These are phyloP conservation scores for Cicer arietinum DNA, from an alignment of 306 rosid species.

Conservation along the genomic window DNA sequence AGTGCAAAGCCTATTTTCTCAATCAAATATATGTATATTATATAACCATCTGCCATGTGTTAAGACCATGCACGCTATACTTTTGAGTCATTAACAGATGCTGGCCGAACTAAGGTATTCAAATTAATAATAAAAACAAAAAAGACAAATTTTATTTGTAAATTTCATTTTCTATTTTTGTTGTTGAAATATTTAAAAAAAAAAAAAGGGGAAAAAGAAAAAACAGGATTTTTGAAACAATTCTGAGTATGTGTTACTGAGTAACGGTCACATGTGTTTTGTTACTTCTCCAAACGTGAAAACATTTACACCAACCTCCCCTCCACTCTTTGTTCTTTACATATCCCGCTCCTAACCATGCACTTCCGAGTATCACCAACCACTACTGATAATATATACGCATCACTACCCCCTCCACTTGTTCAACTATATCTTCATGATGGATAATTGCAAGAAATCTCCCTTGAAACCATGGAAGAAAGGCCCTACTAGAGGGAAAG, in stretches of 20 bases:
- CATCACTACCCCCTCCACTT: constrained; percentile 19
- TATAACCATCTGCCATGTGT: too few relatives aligned
- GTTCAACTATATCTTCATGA: constrained; percentile 39
- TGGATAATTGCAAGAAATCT: constrained; percentile 76
- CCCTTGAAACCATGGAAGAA: constrained; percentile 96
- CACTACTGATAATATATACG: constrained; percentile 32
- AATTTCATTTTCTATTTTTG: neutral
- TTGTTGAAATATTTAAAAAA: neutral
- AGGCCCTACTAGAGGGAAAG: constrained; percentile 95
- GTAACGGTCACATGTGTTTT: constrained; percentile 77
- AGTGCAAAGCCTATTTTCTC: too few relatives aligned
- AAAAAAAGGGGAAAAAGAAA: neutral
- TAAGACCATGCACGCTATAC: too few relatives aligned
- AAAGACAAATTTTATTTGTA: neutral
- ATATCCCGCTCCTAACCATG: constrained; percentile 73
- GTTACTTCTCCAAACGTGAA: constrained; percentile 69
- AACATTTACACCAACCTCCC: constrained; percentile 77
- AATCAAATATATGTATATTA: too few relatives aligned
- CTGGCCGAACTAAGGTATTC: neutral
- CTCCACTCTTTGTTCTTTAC: constrained; percentile 67
- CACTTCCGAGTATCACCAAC: constrained; percentile 49
- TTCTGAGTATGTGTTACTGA: constrained; percentile 21
- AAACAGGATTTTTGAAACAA: constrained; percentile 48
- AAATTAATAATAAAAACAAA: neutral
- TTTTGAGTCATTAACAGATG: too few relatives aligned